These are phyloP conservation scores for Leonotis leonurus DNA, from an alignment of 257 asterid species.

Conservation along the genomic window DNA sequence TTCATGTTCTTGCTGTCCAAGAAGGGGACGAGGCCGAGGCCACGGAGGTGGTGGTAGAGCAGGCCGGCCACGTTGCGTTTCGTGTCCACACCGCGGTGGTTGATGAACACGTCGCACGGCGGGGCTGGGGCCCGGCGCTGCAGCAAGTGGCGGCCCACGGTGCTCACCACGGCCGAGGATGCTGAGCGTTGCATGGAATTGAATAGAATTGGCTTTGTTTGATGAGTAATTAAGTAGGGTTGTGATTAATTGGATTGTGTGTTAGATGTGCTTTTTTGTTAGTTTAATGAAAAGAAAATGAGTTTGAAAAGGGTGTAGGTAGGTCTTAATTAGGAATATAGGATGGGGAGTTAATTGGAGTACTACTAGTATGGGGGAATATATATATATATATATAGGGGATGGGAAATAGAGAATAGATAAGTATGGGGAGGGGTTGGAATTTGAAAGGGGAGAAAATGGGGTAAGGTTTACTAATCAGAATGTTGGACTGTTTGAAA, in stretches of 20 bases:
- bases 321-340: neutral
- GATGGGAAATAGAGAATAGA: neutral
- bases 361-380: too few species aligned
- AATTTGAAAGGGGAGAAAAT: slow-evolving; percentile 25
- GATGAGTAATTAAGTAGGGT: neutral
- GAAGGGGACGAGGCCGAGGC: slow-evolving; percentile 43
- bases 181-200: slow-evolving; percentile 50
- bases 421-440: slow-evolving; percentile 1
- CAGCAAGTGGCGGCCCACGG: slow-evolving; percentile 16
- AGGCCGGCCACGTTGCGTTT: slow-evolving; percentile 71
- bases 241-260: neutral
- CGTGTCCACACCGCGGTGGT: slow-evolving; percentile 78
- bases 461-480: slow-evolving; percentile 26
- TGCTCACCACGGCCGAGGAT: slow-evolving; percentile 25
- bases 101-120: slow-evolving; percentile 69
- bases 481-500: slow-evolving; percentile 38
- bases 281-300: neutral
- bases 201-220: neutral
- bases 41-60: slow-evolving; percentile 45
- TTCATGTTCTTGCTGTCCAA: slow-evolving; percentile 83
- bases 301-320: neutral
- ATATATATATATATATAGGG: slow-evolving; percentile 21
- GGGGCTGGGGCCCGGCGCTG: neutral
- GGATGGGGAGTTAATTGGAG: neutral
- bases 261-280: neutral